phyloP scores from a whole-genome alignment of 148 eudicot species.

The Limonium bicolor region DNA sequence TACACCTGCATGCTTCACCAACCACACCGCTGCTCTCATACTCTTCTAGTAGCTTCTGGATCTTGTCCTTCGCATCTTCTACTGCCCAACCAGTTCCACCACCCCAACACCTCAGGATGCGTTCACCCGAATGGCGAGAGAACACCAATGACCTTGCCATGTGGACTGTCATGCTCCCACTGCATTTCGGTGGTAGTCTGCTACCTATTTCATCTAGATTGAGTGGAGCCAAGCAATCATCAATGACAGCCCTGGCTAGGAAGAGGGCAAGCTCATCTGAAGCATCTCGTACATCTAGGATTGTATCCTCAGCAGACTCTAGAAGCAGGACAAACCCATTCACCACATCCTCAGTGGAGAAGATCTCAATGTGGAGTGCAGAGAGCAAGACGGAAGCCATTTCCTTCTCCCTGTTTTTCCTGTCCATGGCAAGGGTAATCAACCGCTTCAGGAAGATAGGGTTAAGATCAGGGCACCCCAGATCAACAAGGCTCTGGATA shows the following conservation, averaged over 20 bases:
- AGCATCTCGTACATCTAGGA: conserved; percentile 80
- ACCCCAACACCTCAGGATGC: conserved; percentile 94
- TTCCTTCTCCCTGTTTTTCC: conserved; percentile 91
- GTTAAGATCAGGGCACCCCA: conserved; percentile 51
- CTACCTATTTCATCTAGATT: conserved; percentile 65
- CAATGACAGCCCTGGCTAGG: conserved; percentile 85
- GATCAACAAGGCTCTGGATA: conserved; percentile 72
- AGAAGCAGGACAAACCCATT: conserved; percentile 77
- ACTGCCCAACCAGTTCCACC: conserved; percentile 99
- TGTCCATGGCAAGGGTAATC: conserved; percentile 83
- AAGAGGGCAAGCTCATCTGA: conserved; percentile 79
- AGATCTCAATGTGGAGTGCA: conserved; percentile 79
- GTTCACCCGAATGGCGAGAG: conserved; percentile 93
- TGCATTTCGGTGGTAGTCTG: conserved; percentile 55
- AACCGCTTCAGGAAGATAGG: conserved; percentile 77
- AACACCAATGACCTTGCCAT: conserved; percentile 69
- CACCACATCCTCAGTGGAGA: conserved; percentile 79
- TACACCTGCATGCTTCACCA: conserved; percentile 81
- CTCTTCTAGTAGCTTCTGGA: conserved; percentile 77
- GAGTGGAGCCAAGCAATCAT: conserved; percentile 77
- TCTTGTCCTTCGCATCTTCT: conserved; percentile 95
- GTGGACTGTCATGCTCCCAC: conserved; percentile 64
- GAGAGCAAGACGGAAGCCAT: conserved; percentile 95
- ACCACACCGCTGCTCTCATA: conserved; percentile 79
- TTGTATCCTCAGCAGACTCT: conserved; percentile 90